Conservation (phyloP, 2,329 filamentous ascomycete genomes). For the Elsinoe perseae region DNA sequence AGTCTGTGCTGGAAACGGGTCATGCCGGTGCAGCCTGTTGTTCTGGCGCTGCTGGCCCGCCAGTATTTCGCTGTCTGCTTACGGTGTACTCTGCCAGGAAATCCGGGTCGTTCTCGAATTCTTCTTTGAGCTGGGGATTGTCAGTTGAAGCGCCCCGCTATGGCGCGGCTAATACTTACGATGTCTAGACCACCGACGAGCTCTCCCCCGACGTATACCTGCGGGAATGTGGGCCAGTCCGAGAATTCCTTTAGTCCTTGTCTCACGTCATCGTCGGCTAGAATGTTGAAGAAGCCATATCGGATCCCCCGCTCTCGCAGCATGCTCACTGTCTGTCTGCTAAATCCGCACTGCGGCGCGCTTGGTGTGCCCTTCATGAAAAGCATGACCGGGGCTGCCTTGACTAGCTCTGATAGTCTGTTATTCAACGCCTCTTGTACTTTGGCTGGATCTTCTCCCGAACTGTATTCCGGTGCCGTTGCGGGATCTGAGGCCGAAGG, state of each 20-base stretch:
- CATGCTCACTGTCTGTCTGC: slow-evolving; percentile 76
- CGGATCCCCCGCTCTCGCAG: slow-evolving; percentile 84
- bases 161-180: slow-evolving; percentile 49
- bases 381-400: slow-evolving; percentile 93
- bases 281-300: slow-evolving; percentile 98
- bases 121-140: slow-evolving; percentile 71
- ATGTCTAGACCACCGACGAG: slow-evolving; percentile 92
- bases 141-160: slow-evolving; percentile 21
- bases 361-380: slow-evolving; percentile 98
- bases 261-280: slow-evolving; percentile 93
- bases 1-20: not conserved
- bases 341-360: slow-evolving; percentile 85
- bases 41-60: slow-evolving; percentile 23
- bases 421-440: slow-evolving; percentile 79
- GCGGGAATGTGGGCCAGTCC: slow-evolving; percentile 98
- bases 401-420: slow-evolving; percentile 75
- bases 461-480: slow-evolving; percentile 42
- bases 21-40: slow-evolving; percentile 21
- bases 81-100: slow-evolving; percentile 70
- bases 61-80: slow-evolving; percentile 23
- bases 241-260: slow-evolving; percentile 94
- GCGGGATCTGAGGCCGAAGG: slow-evolving; percentile 36
- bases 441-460: slow-evolving; percentile 30
- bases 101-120: slow-evolving; percentile 71
- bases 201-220: slow-evolving; percentile 86